Conservation (phyloP, 2,329 filamentous ascomycete species). For the Penicillium sp. region DNA sequence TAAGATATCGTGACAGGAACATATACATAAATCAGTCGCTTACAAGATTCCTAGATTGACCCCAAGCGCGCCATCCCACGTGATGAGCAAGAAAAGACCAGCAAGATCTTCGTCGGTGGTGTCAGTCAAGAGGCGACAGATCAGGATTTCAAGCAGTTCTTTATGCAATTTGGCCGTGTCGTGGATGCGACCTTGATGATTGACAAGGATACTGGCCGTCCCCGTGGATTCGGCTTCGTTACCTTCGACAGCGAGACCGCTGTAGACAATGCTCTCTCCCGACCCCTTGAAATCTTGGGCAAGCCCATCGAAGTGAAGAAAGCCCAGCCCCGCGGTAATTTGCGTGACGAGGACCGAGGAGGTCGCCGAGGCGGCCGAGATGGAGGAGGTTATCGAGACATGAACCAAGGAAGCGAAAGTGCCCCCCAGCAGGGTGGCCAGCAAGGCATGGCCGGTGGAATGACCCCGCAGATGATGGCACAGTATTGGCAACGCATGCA, state of each 20-base stretch:
- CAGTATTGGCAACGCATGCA: constrained; percentile 99
- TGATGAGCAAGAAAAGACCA: constrained; percentile 96
- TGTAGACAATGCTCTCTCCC: constrained; percentile 84
- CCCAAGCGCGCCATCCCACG: constrained; percentile 95
- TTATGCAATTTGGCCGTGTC: constrained; percentile 92
- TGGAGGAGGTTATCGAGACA: constrained; percentile 36
- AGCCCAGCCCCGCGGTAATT: constrained; percentile 90
- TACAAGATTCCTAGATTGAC: constrained; percentile 68
- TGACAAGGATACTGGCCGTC: constrained; percentile 98
- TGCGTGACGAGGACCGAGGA: constrained; percentile 80
- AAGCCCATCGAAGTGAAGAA: constrained; percentile 99
- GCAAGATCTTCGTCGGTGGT: constrained; percentile 97
- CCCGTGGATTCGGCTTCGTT: constrained; percentile 94
- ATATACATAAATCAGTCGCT: constrained; percentile 23
- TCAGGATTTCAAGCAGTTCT: constrained; percentile 93
- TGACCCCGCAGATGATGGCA: constrained; percentile 97
- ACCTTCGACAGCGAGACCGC: constrained; percentile 96
- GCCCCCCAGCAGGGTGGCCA: constrained; percentile 50
- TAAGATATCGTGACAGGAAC: constrained; percentile 51
- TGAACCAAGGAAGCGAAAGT: constrained; percentile 36
- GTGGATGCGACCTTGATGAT: constrained; percentile 99
- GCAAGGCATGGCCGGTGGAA: constrained; percentile 56
- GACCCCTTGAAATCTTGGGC: constrained; percentile 85
- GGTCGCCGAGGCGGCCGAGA: constrained; percentile 49
- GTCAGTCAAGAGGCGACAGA: constrained; percentile 97